These are phyloP conservation scores for Teratosphaeria epicoccoides DNA, from an alignment of 2,329 filamentous ascomycete genomes.

Conservation along the genomic window DNA sequence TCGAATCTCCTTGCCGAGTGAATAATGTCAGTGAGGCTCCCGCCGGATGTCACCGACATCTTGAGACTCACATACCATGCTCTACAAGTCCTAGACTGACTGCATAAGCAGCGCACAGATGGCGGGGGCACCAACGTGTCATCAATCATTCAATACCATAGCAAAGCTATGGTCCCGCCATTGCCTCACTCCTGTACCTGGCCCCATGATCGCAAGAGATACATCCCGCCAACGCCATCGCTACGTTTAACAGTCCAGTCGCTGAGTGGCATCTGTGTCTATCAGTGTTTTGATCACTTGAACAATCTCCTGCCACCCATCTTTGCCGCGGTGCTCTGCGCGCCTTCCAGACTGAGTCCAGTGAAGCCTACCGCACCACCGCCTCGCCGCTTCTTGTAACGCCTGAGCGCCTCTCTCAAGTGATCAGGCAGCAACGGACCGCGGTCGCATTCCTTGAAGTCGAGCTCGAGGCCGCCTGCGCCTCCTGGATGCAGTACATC, in stretches of 20 bases:
- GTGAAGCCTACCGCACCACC: slow-evolving; percentile 48
- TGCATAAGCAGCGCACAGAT: no score
- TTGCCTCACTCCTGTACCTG: neutral
- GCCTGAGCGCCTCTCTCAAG: slow-evolving; percentile 59
- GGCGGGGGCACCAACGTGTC: no score
- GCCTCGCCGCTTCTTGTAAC: slow-evolving; percentile 54
- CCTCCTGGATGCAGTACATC: slow-evolving; percentile 13
- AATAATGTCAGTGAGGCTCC: no score
- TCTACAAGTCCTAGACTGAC: no score
- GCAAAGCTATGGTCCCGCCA: neutral
- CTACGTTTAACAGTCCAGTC: neutral
- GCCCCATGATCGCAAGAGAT: neutral
- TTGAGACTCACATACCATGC: no score
- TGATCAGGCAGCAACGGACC: slow-evolving; percentile 63
- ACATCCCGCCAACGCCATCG: neutral
- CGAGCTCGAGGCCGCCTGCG: slow-evolving; percentile 16
- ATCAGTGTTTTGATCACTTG: slow-evolving; percentile 19
- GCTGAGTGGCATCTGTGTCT: no score
- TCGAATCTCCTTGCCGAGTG: no score
- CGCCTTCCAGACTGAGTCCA: slow-evolving; percentile 39
- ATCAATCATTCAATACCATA: neutral
- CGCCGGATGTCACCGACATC: no score
- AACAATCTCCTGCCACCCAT: slow-evolving; percentile 38
- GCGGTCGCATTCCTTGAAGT: slow-evolving; percentile 29
- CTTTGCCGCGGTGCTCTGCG: slow-evolving; percentile 34